phyloP scores from a whole-genome alignment of 176 grass and related monocot genomes.

The Oryza glaberrima region DNA sequence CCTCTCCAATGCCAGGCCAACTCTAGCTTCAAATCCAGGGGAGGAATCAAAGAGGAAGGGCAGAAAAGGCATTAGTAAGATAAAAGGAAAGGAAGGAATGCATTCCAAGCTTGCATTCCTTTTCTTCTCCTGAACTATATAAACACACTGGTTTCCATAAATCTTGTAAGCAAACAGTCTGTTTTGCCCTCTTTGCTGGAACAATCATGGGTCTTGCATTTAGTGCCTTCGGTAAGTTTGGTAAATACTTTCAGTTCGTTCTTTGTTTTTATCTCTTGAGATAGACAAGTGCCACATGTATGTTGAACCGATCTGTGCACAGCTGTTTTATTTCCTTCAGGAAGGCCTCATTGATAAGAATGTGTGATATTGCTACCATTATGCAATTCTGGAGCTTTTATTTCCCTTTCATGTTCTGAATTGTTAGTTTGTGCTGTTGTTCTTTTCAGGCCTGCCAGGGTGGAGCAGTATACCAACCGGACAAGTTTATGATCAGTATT shows the following conservation, averaged over 20 bases:
- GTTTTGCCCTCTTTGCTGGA: conserved; percentile 7
- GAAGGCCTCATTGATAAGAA: not conserved
- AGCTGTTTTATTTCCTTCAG: not conserved
- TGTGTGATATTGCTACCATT: not conserved
- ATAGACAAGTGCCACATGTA: not conserved
- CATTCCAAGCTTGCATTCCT: conserved; percentile 67
- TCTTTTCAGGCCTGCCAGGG: conserved; percentile 54
- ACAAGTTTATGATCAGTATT: conserved; percentile 57
- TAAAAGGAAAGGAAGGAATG: conserved; percentile 63
- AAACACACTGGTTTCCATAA: conserved; percentile 24
- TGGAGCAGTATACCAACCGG: conserved; percentile 20
- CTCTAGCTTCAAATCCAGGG: conserved; percentile 48
- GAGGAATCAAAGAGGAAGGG: conserved; percentile 43
- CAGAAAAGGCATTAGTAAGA: conserved; percentile 33
- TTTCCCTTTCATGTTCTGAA: conserved; percentile 1
- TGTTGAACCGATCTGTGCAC: not conserved
- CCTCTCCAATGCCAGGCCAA: conserved; percentile 31
- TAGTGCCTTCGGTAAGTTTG: conserved; percentile 50
- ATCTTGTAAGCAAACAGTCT: conserved; percentile 22
- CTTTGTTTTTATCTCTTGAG: not conserved
- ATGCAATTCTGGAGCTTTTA: not conserved
- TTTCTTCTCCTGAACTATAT: conserved; percentile 41
- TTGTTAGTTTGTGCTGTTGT: not conserved
- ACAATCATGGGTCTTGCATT: conserved; percentile 66
- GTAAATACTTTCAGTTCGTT: conserved; percentile 39